A percentile compares a stretch with the other conserved stretches of the same genome.
Conservation (phyloP, 495 filamentous ascomycete species). For the Recurvomyces mirabilis region DNA sequence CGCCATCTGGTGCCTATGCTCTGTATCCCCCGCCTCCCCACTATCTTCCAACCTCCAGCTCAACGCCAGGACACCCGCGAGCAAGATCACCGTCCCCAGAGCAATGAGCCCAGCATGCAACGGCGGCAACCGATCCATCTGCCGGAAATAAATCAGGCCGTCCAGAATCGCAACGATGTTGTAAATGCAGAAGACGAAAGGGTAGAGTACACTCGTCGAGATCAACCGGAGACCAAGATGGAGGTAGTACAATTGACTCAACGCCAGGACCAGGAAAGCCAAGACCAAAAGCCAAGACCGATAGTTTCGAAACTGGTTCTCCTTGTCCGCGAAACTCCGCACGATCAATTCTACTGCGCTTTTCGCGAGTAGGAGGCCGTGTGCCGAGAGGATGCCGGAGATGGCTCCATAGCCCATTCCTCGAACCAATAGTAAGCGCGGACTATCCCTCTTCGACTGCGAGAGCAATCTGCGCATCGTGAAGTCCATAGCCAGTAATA, state of each 20-base stretch:
- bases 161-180: constrained; percentile 98
- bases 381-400: constrained; percentile 83
- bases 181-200: constrained; percentile 97
- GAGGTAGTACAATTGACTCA: constrained; percentile 89
- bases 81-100: constrained; percentile 73
- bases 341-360: constrained; percentile 95
- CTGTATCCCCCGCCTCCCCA: constrained; percentile 5
- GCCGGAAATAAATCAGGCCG: constrained; percentile 91
- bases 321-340: constrained; percentile 71
- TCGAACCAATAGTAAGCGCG: constrained; percentile 62
- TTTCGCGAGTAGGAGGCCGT: constrained; percentile 87
- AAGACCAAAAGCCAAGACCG: constrained; percentile 92
- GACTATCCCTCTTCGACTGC: constrained; percentile 15
- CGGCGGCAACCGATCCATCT: constrained; percentile 63
- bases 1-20: constrained; percentile 6
- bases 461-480: constrained; percentile 10
- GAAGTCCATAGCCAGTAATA: constrained; percentile 49
- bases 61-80: constrained; percentile 78
- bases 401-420: constrained; percentile 78
- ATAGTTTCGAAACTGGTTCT: constrained; percentile 95
- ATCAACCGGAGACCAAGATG: constrained; percentile 87
- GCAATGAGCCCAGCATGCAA: constrained; percentile 75
- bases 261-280: constrained; percentile 67
- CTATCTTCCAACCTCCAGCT: constrained; percentile 79
- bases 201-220: constrained; percentile 93